Evolutionary conservation across 345 rosid species (phyloP).

Genomic region (Pelargonium nanum): DNA sequence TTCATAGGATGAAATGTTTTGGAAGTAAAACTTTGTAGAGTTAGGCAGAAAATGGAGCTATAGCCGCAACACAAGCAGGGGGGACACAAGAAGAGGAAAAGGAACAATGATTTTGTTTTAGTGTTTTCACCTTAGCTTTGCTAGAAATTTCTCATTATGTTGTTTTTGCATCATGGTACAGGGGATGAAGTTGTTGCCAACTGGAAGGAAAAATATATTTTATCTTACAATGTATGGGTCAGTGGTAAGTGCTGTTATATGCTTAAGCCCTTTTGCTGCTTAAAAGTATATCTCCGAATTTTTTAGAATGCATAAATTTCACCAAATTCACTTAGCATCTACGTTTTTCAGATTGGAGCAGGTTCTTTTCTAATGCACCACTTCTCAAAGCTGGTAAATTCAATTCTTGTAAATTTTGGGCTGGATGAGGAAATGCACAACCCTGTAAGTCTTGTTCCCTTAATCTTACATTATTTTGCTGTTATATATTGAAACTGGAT

Average conservation of each 20-base stretch:
- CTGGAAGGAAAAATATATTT: slow-evolving; percentile 56
- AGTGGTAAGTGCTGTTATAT: slow-evolving; percentile 38
- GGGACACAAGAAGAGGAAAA: too few relatives aligned
- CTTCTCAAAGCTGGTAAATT: slow-evolving; percentile 62
- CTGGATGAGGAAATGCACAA: slow-evolving; percentile 87
- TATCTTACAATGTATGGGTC: slow-evolving; percentile 63
- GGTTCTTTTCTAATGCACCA: slow-evolving; percentile 79
- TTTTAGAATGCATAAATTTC: slow-evolving; percentile 9
- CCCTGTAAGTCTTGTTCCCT: slow-evolving; percentile 40
- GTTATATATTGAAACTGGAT: not conserved
- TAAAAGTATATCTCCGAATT: slow-evolving; percentile 3
- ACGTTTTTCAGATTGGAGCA: slow-evolving; percentile 54
- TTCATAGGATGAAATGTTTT: not conserved
- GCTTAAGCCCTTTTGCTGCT: not conserved
- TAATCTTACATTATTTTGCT: too few relatives aligned
- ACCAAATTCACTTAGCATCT: not conserved
- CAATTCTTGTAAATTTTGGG: slow-evolving; percentile 71
- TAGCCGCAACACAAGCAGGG: too few relatives aligned
- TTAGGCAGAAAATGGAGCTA: too few relatives aligned
- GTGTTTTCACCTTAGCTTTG: not conserved
- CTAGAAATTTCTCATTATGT: not conserved
- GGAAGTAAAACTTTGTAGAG: too few relatives aligned
- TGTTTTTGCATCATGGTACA: slow-evolving; percentile 11
- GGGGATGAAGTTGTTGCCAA: slow-evolving; percentile 74
- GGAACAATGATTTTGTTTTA: too few relatives aligned